A percentile compares a stretch with the other conserved stretches of the same genome.
phyloP scores from a whole-genome alignment of 192 early-diverging fungal genomes.

The Coemansia sp. region DNA sequence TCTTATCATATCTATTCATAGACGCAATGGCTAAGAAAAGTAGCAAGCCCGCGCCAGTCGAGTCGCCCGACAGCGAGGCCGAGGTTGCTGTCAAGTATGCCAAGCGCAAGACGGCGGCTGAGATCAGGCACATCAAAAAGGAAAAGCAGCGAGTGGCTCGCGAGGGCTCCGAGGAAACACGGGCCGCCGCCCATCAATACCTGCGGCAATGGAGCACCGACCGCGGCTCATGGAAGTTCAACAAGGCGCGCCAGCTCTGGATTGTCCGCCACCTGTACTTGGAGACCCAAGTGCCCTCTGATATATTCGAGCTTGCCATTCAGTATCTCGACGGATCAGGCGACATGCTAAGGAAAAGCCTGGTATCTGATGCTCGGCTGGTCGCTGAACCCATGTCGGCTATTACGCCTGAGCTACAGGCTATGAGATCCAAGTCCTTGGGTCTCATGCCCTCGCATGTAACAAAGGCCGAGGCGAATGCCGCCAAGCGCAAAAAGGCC shows the following conservation, averaged over 20 bases:
- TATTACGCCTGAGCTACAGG: not conserved
- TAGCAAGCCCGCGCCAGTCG: constrained; percentile 1
- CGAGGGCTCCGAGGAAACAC: constrained; percentile 27
- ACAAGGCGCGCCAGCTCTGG: constrained; percentile 48
- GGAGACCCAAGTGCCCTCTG: constrained; percentile 20
- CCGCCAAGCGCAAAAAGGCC: constrained; percentile 1
- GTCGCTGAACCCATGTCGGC: constrained; percentile 17
- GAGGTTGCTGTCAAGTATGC: constrained; percentile 11
- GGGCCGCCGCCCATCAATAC: constrained; percentile 28
- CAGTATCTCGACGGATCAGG: constrained; percentile 16
- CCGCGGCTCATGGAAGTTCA: constrained; percentile 41
- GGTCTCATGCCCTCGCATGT: constrained; percentile 40
- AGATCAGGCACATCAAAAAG: constrained; percentile 34
- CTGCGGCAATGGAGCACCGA: constrained; percentile 19
- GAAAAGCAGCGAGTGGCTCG: constrained; percentile 24
- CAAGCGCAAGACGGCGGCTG: constrained; percentile 35
- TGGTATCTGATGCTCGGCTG: constrained; percentile 30
- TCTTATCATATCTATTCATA: too few species aligned
- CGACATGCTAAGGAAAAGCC: constrained; percentile 9
- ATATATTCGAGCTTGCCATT: constrained; percentile 25
- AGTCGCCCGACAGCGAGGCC: not conserved
- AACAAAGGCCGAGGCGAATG: constrained; percentile 26
- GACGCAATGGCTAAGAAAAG: constrained; percentile 1
- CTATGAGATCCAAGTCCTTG: constrained; percentile 14
- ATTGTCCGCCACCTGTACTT: constrained; percentile 40